Evolutionary conservation across 208 protist species (phyloP), one percentile per base, ranked within the genome.

Genomic region (Tritrichomonas musculus): DNA sequence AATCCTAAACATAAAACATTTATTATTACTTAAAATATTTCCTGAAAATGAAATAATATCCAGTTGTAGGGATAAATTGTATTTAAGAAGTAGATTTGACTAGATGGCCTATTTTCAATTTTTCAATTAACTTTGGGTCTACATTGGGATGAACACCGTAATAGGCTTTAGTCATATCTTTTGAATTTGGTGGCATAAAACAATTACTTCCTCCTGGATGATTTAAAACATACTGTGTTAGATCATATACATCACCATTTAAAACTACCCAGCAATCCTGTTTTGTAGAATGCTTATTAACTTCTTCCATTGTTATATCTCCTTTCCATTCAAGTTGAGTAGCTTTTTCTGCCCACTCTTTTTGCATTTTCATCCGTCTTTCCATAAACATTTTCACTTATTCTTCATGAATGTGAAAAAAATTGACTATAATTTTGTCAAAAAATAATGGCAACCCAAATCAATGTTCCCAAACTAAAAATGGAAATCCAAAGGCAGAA

Each of bases 241-340:
- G 39, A 39, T 88, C 47, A 88, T 88, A 88, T 39, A 88, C 77
- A 39, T 39, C 33, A 20, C 77, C 77, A 14, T 88, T n/a, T 25
- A 88, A 39, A 57, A 88, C 47, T 1, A 88, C 77, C 77, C 77
- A 88, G 47, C 41, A 60, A 88, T 88, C 77, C 39, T 88, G 53
- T 57, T 44, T 44, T 33, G 47, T 88, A 13, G 14, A 17, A 57
- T 88, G 77, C 17, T 88, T 9, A 27, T 53, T 88, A 17, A 88
- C 47, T 88, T 88, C 27, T 49, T 88, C 77, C 47, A 88, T 88
- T 53, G 77, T 88, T 22, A 88, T 88, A 30, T 88, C 77, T 1
- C 77, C 77, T 39, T 20, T 88, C 77, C 77, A 88, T 22, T 88
- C 77, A 33, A 44, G 47, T 49, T 88, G 77, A 39, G 25, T 88